Conservation (phyloP, 495 filamentous ascomycete genomes). For the Neurospora sp. region DNA sequence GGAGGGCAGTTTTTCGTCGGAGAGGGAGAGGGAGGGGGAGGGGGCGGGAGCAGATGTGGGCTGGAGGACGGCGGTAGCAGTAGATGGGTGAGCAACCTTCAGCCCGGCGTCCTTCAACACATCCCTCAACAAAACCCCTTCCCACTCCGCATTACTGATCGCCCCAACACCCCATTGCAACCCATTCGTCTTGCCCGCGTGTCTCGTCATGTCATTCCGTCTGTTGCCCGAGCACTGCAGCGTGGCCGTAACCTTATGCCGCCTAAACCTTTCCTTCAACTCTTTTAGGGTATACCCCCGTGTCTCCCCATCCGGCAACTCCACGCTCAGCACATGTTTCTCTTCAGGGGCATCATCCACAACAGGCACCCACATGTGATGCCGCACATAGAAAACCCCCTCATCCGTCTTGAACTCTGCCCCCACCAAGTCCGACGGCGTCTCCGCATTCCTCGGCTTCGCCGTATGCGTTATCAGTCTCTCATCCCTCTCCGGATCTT, state of each 20-base stretch:
- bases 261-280: constrained; percentile 40
- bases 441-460: constrained; percentile 51
- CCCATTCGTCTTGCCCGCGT: constrained; percentile 44
- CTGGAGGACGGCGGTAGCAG: not conserved
- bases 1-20: constrained; percentile 7
- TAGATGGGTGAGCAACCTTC: constrained; percentile 5
- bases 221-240: constrained; percentile 56
- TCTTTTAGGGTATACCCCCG: constrained; percentile 43
- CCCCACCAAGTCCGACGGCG: constrained; percentile 35
- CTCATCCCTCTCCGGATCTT: constrained; percentile 41
- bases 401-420: constrained; percentile 42
- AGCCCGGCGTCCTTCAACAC: constrained; percentile 46
- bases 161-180: constrained; percentile 52
- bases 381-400: constrained; percentile 49
- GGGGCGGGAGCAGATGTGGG: not conserved
- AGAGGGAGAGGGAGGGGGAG: not conserved
- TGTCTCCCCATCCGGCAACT: constrained; percentile 45
- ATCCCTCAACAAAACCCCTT: constrained; percentile 47
- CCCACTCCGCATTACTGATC: constrained; percentile 52
- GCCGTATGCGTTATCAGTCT: constrained; percentile 34
- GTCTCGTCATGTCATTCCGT: constrained; percentile 48
- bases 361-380: constrained; percentile 53
- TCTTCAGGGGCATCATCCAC: constrained; percentile 12
- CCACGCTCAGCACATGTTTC: constrained; percentile 38
- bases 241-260: constrained; percentile 45